A percentile compares a stretch with the other conserved stretches of the same genome.
Conservation (phyloP, 345 rosid genomes). For the Boechera stricta region DNA sequence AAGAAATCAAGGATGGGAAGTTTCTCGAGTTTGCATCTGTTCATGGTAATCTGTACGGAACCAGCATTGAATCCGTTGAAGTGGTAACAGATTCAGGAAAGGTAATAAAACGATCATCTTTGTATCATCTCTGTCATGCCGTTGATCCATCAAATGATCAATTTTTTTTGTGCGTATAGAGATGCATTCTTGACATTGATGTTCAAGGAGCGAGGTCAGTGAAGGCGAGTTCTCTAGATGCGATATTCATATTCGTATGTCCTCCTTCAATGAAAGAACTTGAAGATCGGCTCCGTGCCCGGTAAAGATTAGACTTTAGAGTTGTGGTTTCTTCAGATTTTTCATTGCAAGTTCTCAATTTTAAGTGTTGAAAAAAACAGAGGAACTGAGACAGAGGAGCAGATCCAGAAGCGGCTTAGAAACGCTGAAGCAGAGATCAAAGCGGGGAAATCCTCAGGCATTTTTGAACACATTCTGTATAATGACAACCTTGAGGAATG, state of each 20-base stretch:
- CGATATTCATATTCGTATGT: conserved; percentile 75
- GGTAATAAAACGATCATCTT: conserved; percentile 51
- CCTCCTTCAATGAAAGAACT: conserved; percentile 91
- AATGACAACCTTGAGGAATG: conserved; percentile 87
- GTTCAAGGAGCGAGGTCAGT: conserved; percentile 96
- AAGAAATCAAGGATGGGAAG: conserved; percentile 76
- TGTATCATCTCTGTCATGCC: conserved; percentile 12
- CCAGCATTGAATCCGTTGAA: conserved; percentile 92
- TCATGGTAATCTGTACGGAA: conserved; percentile 93
- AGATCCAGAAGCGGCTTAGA: conserved; percentile 72
- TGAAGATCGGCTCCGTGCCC: conserved; percentile 82
- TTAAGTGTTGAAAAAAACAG: conserved; percentile 49
- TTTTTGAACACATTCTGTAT: conserved; percentile 66
- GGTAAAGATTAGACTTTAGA: conserved; percentile 53
- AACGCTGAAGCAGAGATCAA: conserved; percentile 82
- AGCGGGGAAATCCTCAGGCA: conserved; percentile 70
- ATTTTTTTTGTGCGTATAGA: conserved; percentile 49
- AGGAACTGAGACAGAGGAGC: conserved; percentile 91
- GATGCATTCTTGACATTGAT: conserved; percentile 98
- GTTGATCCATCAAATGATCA: background rate
- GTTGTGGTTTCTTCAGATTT: conserved; percentile 26
- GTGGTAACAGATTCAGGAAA: conserved; percentile 86
- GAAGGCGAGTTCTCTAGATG: conserved; percentile 75
- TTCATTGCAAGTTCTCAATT: conserved; percentile 26
- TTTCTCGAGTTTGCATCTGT: conserved; percentile 93